A percentile compares a stretch with the other conserved stretches of the same genome.
Evolutionary conservation across 2,329 filamentous ascomycete genomes (phyloP).

Genomic region (Myotisia sp.): DNA sequence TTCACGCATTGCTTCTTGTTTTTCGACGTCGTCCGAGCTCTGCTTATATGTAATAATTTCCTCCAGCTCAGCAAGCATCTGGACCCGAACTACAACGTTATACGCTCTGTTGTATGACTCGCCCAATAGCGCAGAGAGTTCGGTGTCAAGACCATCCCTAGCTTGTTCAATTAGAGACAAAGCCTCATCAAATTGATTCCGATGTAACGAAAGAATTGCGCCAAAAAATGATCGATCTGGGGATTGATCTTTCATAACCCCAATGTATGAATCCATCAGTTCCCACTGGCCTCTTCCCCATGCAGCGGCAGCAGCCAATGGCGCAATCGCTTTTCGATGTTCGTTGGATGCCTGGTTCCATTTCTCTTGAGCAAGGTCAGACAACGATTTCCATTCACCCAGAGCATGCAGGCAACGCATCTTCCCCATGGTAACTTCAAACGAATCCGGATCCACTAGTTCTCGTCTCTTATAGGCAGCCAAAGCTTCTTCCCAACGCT

Average conservation of each 20-base stretch:
- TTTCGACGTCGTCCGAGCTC: constrained; percentile 60
- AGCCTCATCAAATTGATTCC: constrained; percentile 89
- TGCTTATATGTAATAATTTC: constrained; percentile 98
- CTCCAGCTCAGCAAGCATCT: constrained; percentile 97
- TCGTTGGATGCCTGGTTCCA: constrained; percentile 84
- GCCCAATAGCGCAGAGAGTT: constrained; percentile 88
- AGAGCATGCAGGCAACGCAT: constrained; percentile 97
- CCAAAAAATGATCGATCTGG: constrained; percentile 96
- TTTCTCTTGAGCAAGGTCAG: constrained; percentile 74
- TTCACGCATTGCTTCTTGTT: constrained; percentile 75
- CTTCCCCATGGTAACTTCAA: constrained; percentile 97
- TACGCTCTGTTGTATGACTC: constrained; percentile 98
- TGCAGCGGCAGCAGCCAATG: constrained; percentile 83
- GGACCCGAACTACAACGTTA: constrained; percentile 90
- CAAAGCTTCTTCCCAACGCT: constrained; percentile 94
- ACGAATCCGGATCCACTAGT: constrained; percentile 56
- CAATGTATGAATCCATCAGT: constrained; percentile 92
- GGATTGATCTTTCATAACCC: constrained; percentile 84
- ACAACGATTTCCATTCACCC: constrained; percentile 92
- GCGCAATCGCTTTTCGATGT: constrained; percentile 79
- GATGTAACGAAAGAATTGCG: constrained; percentile 84
- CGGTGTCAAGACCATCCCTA: constrained; percentile 83
- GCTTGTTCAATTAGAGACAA: constrained; percentile 80
- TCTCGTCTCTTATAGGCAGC: constrained; percentile 69
- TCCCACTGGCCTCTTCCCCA: constrained; percentile 98